Conservation (phyloP, 768 basidiomycete genomes). For the Gloeopeniophorella convolvens region DNA sequence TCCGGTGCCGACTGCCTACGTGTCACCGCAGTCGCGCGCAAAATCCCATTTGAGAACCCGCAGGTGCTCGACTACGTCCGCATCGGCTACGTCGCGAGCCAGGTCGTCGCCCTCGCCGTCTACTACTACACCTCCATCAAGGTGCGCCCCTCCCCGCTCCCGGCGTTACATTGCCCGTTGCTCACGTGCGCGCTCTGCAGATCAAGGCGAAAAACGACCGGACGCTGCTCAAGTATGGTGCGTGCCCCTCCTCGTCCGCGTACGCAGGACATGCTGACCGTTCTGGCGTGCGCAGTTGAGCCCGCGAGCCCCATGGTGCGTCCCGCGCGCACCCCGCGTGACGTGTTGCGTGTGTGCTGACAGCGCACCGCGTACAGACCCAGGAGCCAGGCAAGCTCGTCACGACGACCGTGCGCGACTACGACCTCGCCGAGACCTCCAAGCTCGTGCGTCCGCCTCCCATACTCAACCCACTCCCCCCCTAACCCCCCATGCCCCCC, state of each 20-base stretch:
- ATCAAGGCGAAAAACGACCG: slow-evolving; percentile 94
- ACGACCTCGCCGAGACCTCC: slow-evolving; percentile 83
- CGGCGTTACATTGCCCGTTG: neutral
- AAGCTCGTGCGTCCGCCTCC: slow-evolving; percentile 56
- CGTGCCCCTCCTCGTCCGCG: slow-evolving; percentile 25
- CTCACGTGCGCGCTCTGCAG: slow-evolving; percentile 34
- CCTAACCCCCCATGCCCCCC: too few relatives aligned
- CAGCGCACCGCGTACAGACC: slow-evolving; percentile 40
- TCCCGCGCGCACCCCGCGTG: slow-evolving; percentile 14
- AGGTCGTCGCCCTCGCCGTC: slow-evolving; percentile 59
- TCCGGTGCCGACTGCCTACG: slow-evolving; percentile 9
- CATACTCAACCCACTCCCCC: too few relatives aligned
- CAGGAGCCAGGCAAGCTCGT: slow-evolving; percentile 65
- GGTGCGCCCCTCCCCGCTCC: slow-evolving; percentile 36
- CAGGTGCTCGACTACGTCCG: slow-evolving; percentile 76
- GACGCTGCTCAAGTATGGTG: slow-evolving; percentile 93
- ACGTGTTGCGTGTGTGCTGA: too few relatives aligned
- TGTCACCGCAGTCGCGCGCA: slow-evolving; percentile 65
- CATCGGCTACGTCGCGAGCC: slow-evolving; percentile 71
- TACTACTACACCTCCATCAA: slow-evolving; percentile 79
- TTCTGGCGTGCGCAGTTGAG: slow-evolving; percentile 52
- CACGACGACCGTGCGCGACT: slow-evolving; percentile 90
- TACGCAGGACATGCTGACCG: slow-evolving; percentile 2
- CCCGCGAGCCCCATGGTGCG: slow-evolving; percentile 67
- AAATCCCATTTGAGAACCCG: slow-evolving; percentile 88